phyloP scores from a whole-genome alignment of 2,329 filamentous ascomycete species.

The Sordariomycetes sp. region DNA sequence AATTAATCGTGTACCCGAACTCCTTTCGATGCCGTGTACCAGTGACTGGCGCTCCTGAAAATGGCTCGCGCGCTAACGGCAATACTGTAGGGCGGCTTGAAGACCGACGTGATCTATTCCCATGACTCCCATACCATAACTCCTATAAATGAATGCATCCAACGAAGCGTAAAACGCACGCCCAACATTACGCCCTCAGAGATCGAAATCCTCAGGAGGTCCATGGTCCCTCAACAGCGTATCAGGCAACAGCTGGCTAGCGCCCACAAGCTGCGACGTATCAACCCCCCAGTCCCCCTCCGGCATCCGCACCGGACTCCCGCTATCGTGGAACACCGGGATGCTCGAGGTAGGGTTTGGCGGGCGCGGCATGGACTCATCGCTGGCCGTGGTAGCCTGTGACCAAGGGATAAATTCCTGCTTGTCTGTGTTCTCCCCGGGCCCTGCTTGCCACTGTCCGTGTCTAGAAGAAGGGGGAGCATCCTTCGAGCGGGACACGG shows the following conservation, averaged over 20 bases:
- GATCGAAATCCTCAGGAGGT: not conserved
- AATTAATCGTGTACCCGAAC: too few relatives aligned
- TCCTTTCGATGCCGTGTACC: too few relatives aligned
- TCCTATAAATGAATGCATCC: not conserved
- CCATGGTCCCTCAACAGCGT: constrained; percentile 27
- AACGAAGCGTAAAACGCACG: not conserved
- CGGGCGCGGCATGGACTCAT: constrained; percentile 14
- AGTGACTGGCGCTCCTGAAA: too few relatives aligned
- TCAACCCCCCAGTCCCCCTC: constrained; percentile 13
- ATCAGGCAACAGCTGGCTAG: constrained; percentile 42
- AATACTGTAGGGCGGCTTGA: too few relatives aligned
- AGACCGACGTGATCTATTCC: not conserved
- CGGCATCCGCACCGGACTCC: constrained; percentile 11
- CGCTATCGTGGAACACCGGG: constrained; percentile 11
- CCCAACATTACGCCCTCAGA: not conserved
- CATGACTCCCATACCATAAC: not conserved
- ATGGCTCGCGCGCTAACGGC: too few relatives aligned
- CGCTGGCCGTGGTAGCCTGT: constrained; percentile 32
- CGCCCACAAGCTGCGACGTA: constrained; percentile 37
- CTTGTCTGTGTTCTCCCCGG: constrained; percentile 8
- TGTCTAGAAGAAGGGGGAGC: not conserved
- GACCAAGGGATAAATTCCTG: constrained; percentile 18
- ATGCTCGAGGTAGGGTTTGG: constrained; percentile 12
- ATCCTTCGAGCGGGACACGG: not conserved
- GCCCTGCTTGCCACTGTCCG: not conserved